phyloP scores from a whole-genome alignment of 257 asterid species.

The Solanum pimpinellifolium region DNA sequence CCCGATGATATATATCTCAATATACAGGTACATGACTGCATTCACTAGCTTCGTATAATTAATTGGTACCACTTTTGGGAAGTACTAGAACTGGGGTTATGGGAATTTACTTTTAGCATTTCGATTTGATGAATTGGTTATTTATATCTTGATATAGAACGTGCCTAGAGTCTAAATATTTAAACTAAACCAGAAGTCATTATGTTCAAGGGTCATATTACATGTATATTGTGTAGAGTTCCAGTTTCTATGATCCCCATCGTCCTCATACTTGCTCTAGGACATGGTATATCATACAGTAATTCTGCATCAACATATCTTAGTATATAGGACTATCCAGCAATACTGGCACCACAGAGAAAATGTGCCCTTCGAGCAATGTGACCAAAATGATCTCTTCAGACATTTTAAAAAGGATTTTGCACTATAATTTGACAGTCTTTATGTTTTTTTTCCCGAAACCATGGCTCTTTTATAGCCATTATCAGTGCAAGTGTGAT shows the following conservation, averaged over 20 bases:
- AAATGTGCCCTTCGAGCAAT: constrained; percentile 66
- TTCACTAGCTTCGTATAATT: background rate
- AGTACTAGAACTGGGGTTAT: background rate
- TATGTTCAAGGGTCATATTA: background rate
- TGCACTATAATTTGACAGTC: background rate
- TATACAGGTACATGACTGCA: background rate
- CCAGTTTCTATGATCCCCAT: constrained; percentile 84
- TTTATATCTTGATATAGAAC: background rate
- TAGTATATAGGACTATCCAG: constrained; percentile 27
- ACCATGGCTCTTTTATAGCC: background rate
- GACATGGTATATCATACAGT: constrained; percentile 45
- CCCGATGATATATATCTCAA: background rate
- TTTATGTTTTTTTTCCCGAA: too few relatives aligned
- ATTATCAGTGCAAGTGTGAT: background rate
- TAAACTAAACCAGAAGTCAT: background rate
- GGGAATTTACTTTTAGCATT: background rate
- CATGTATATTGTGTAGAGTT: constrained; percentile 57
- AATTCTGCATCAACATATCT: constrained; percentile 21
- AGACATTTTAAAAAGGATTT: background rate
- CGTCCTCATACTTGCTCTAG: constrained; percentile 80
- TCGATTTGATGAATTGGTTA: background rate
- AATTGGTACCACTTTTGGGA: background rate
- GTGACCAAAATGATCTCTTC: constrained; percentile 72
- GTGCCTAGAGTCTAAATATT: background rate
- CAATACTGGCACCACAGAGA: constrained; percentile 52